Percentiles rank a stretch among this genome's conserved stretches.
These are phyloP conservation scores for Cryphonectria carpinicola DNA, from an alignment of 2,329 filamentous ascomycete genomes.

Conservation along the genomic window DNA sequence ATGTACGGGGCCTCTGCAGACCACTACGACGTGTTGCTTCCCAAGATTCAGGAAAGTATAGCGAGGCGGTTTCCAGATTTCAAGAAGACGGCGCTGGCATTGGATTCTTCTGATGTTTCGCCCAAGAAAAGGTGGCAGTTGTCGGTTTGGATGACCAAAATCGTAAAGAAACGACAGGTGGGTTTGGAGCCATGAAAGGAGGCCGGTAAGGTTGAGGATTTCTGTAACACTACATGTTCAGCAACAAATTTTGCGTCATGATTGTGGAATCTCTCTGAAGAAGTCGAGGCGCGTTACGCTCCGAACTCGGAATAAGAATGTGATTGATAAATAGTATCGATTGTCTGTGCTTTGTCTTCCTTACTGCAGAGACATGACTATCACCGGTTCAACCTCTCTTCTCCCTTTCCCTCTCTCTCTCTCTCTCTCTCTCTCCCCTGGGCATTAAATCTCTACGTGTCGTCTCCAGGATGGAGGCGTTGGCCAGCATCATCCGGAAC, in stretches of 20 bases:
- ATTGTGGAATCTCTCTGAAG: neutral
- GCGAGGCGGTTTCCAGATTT: constrained; percentile 22
- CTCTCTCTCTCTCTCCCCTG: neutral
- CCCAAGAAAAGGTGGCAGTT: constrained; percentile 26
- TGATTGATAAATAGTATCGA: neutral
- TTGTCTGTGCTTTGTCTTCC: neutral
- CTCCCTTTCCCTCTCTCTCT: no score
- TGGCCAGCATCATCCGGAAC: neutral
- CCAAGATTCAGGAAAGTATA: constrained; percentile 25
- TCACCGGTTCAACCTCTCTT: neutral
- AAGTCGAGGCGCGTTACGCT: neutral
- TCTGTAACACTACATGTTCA: neutral
- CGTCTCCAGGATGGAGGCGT: neutral
- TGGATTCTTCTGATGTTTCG: neutral
- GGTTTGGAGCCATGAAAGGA: neutral
- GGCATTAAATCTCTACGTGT: neutral
- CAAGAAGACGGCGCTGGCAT: constrained; percentile 18
- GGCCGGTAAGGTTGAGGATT: neutral
- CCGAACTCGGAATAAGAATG: neutral
- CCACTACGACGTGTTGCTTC: constrained; percentile 25
- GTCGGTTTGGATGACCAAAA: constrained; percentile 24
- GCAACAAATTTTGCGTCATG: constrained; percentile 5
- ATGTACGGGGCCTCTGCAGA: constrained; percentile 22
- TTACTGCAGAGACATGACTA: neutral
- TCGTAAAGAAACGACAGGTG: constrained; percentile 22